Conservation (phyloP, 768 basidiomycete genomes). For the Mycena amicta region DNA sequence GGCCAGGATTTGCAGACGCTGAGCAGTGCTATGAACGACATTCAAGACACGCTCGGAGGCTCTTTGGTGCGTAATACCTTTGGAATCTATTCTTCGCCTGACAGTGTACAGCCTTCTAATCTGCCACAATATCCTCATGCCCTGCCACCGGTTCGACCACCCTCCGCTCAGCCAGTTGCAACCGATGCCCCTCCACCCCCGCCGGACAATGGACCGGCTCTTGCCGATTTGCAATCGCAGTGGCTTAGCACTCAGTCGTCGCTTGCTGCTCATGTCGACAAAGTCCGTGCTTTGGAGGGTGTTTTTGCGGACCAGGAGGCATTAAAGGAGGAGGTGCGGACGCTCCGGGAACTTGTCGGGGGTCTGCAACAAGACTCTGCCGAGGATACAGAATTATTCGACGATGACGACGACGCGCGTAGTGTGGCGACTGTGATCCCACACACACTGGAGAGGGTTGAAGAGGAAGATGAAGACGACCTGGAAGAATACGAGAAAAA, state of each 20-base stretch:
- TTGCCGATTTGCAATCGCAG: constrained; percentile 76
- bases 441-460: constrained; percentile 70
- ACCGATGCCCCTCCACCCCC: neutral
- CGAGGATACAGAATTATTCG: constrained; percentile 27
- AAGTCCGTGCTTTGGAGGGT: constrained; percentile 78
- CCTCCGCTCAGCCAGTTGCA: constrained; percentile 9
- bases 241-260: constrained; percentile 82
- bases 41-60: constrained; percentile 89
- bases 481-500: constrained; percentile 23
- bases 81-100: constrained; percentile 13
- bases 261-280: constrained; percentile 78
- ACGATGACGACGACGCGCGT: constrained; percentile 68
- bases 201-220: constrained; percentile 25
- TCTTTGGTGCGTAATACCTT: constrained; percentile 56
- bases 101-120: constrained; percentile 52
- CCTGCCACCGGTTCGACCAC: constrained; percentile 66
- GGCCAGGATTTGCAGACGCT: constrained; percentile 82
- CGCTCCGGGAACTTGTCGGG: constrained; percentile 65
- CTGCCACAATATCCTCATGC: constrained; percentile 64
- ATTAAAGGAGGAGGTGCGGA: constrained; percentile 76
- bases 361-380: constrained; percentile 17
- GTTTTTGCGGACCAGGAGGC: constrained; percentile 83
- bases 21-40: constrained; percentile 81
- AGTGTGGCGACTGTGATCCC: constrained; percentile 75
- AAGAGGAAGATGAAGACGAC: constrained; percentile 67